phyloP scores from a whole-genome alignment of 495 filamentous ascomycete species.

The Chaetomium fimeti region DNA sequence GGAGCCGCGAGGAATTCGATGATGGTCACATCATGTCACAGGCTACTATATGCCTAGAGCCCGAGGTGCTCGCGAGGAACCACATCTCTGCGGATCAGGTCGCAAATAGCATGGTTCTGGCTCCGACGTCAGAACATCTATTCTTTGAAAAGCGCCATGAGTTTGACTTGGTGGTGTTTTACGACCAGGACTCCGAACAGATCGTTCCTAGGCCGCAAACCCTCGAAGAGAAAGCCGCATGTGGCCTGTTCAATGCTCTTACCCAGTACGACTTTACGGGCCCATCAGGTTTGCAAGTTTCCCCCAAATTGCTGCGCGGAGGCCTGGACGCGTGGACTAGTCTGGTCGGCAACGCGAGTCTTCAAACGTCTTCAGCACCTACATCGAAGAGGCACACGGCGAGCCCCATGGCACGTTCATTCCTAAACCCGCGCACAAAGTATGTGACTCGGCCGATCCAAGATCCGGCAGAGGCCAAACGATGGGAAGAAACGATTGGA shows the following conservation, averaged over 20 bases:
- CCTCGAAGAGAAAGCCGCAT: conserved; percentile 57
- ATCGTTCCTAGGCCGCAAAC: conserved; percentile 43
- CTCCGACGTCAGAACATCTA: conserved; percentile 67
- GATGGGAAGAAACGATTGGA: conserved; percentile 45
- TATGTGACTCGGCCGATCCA: conserved; percentile 34
- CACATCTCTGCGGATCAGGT: conserved; percentile 86
- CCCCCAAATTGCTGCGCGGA: conserved; percentile 72
- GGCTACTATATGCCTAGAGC: conserved; percentile 86
- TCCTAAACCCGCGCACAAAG: conserved; percentile 27
- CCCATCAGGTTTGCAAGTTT: conserved; percentile 53
- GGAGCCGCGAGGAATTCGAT: conserved; percentile 78
- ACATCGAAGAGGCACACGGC: conserved; percentile 18
- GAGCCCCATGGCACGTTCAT: conserved; percentile 23
- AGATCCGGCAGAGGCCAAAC: conserved; percentile 41
- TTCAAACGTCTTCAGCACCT: conserved; percentile 44
- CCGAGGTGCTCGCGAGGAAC: conserved; percentile 64
- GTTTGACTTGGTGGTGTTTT: conserved; percentile 86
- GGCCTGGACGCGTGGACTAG: conserved; percentile 85
- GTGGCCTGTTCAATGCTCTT: conserved; percentile 73
- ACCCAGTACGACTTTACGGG: conserved; percentile 76
- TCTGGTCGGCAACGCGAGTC: conserved; percentile 66
- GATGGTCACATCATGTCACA: conserved; percentile 80
- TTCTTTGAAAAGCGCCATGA: conserved; percentile 74
- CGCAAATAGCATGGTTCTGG: conserved; percentile 75
- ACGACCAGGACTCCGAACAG: conserved; percentile 66